These are phyloP conservation scores for Penicillium vulpinum DNA, from an alignment of 2,329 filamentous ascomycete genomes.

Conservation along the genomic window DNA sequence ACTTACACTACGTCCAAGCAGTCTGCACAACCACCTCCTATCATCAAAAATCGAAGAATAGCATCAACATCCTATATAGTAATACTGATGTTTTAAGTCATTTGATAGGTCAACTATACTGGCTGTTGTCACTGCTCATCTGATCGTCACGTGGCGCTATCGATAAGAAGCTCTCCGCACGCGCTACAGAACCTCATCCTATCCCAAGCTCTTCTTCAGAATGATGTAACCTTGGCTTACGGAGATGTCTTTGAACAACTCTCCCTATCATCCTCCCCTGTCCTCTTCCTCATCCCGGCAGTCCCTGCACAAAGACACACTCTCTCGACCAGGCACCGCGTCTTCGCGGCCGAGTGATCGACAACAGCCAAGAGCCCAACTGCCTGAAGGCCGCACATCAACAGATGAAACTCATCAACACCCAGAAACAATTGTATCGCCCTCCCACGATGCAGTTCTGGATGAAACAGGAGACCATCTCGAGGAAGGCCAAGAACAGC, in stretches of 20 bases:
- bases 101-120: background rate
- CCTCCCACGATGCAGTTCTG: constrained; percentile 9
- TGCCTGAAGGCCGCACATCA: constrained; percentile 7
- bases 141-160: constrained; percentile 20
- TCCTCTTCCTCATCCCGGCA: constrained; percentile 35
- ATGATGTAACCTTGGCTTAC: constrained; percentile 33
- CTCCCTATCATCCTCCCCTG: constrained; percentile 13
- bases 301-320: constrained; percentile 16
- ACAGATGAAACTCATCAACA: constrained; percentile 7
- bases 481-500: constrained; percentile 20
- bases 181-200: constrained; percentile 5
- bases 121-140: background rate
- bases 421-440: background rate
- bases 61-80: fast-evolving
- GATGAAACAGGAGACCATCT: constrained; percentile 1
- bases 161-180: constrained; percentile 31
- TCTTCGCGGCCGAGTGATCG: constrained; percentile 18
- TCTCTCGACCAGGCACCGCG: constrained; percentile 11
- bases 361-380: constrained; percentile 5
- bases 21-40: too few species aligned
- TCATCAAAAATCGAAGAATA: background rate
- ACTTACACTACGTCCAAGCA: background rate
- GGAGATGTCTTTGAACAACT: constrained; percentile 38
- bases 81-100: background rate
- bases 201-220: constrained; percentile 3